These are phyloP conservation scores for Incumbomyces delicatus DNA, from an alignment of 2,329 filamentous ascomycete species.

Conservation along the genomic window DNA sequence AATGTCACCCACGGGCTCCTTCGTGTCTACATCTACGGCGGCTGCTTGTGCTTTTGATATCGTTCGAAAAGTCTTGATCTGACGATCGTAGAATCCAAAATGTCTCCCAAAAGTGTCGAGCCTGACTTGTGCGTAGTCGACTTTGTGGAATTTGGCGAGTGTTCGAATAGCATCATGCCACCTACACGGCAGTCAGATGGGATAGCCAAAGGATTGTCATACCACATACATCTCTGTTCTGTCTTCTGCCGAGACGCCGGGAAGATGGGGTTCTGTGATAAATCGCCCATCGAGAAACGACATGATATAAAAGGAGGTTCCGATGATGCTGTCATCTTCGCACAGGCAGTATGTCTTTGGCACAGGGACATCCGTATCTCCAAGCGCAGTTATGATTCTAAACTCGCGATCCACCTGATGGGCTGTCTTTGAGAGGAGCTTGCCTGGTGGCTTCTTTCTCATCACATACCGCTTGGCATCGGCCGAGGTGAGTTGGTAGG, in stretches of 20 bases:
- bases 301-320: constrained; percentile 96
- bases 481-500: constrained; percentile 75
- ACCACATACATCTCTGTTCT: constrained; percentile 56
- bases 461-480: constrained; percentile 68
- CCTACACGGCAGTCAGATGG: constrained; percentile 29
- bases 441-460: constrained; percentile 96
- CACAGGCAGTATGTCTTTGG: constrained; percentile 77
- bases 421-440: constrained; percentile 82
- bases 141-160: constrained; percentile 73
- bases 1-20: constrained; percentile 66
- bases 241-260: constrained; percentile 57
- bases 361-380: constrained; percentile 71
- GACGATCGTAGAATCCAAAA: constrained; percentile 71
- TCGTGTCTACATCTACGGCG: constrained; percentile 66
- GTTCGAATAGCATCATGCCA: constrained; percentile 79
- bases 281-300: constrained; percentile 88
- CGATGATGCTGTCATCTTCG: constrained; percentile 68
- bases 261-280: constrained; percentile 79
- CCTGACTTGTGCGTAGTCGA: constrained; percentile 56
- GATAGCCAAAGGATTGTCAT: background rate
- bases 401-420: constrained; percentile 97
- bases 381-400: constrained; percentile 75
- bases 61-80: constrained; percentile 70
- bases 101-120: constrained; percentile 64
- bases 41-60: constrained; percentile 71